phyloP scores from a whole-genome alignment of 2,329 filamentous ascomycete genomes.

The Alternaria postmessia region DNA sequence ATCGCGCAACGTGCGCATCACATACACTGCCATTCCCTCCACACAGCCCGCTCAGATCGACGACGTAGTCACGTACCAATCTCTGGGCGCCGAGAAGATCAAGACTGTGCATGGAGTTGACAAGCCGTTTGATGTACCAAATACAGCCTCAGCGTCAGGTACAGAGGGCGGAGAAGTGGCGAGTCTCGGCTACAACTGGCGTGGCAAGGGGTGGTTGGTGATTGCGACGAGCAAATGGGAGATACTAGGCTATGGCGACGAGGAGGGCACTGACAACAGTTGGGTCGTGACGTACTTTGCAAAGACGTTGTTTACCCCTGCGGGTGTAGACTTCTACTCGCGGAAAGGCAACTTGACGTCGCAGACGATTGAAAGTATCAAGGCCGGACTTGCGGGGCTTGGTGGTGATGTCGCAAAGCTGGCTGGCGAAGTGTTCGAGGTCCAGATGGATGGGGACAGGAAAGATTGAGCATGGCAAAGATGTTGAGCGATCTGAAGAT shows the following conservation, averaged over 20 bases:
- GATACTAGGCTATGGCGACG: constrained; percentile 76
- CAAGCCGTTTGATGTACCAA: constrained; percentile 51
- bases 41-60: constrained; percentile 60
- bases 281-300: constrained; percentile 89
- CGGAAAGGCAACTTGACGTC: constrained; percentile 65
- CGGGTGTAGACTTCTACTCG: constrained; percentile 81
- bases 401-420: constrained; percentile 64
- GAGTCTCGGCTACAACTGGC: constrained; percentile 66
- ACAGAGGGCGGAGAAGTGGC: constrained; percentile 55
- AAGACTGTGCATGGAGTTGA: constrained; percentile 74
- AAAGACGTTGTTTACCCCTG: constrained; percentile 82
- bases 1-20: constrained; percentile 81
- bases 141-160: constrained; percentile 9
- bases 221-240: constrained; percentile 83
- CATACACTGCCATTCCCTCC: constrained; percentile 63
- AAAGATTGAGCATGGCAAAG: constrained; percentile 13
- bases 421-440: constrained; percentile 58
- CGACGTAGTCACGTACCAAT: constrained; percentile 76
- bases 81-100: constrained; percentile 58
- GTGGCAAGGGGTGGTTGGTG: constrained; percentile 76
- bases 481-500: background rate
- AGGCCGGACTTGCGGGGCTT: constrained; percentile 62
- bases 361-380: constrained; percentile 65
- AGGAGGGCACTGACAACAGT: constrained; percentile 55
- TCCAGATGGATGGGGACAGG: constrained; percentile 41